Evolutionary conservation across 345 rosid genomes (phyloP), one percentile per base, ranked within the genome.

Genomic region (Eucalyptus shirleyi): DNA sequence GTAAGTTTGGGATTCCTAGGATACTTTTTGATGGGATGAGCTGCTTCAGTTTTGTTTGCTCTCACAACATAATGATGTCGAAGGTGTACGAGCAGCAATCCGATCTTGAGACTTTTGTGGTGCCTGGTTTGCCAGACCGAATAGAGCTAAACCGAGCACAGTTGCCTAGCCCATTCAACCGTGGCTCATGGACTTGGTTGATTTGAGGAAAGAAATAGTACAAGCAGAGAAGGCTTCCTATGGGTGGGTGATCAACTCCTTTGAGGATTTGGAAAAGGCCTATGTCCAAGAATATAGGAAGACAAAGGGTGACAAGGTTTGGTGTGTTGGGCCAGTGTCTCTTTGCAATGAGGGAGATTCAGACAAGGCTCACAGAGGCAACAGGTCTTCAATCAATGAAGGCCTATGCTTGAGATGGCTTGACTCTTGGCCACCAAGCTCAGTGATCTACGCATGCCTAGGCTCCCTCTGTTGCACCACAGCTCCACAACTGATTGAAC

Each of bases 251-350:
- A 90, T 93, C 9, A 94, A 94, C 65, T 92, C 90, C 50, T 93
- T 93, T 42, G 89, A 91, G 32, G 94, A 93, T 62, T 80, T 93
- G 62, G 96, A 94, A 67, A 8, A 81, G 11, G 92, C 89, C 18
- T 93, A 90, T 42, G 56, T 81, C 23, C 87, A 82, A 40, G 91
- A 87, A 16, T 87, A 88, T 24, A 37, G 45, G 32, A 92, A 90
- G 87, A 85, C 69, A 37, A 85, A 80, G 45, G 92, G 89, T 2
- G 65, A 86, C 21, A 89, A 87, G 4, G 91, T 93, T 16, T 95
- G 95, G 95, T 94, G 96, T 87, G 86, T 95, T 21, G 95, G 95
- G 34, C 95, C 95, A 3, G 92, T 95, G 55, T 94, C 95, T 10
- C 72, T 88, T 5, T 87, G 90, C 80, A 93, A 92, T 88, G 89